phyloP scores from a whole-genome alignment of 768 basidiomycete species.

The Exsudoporus frostii region DNA sequence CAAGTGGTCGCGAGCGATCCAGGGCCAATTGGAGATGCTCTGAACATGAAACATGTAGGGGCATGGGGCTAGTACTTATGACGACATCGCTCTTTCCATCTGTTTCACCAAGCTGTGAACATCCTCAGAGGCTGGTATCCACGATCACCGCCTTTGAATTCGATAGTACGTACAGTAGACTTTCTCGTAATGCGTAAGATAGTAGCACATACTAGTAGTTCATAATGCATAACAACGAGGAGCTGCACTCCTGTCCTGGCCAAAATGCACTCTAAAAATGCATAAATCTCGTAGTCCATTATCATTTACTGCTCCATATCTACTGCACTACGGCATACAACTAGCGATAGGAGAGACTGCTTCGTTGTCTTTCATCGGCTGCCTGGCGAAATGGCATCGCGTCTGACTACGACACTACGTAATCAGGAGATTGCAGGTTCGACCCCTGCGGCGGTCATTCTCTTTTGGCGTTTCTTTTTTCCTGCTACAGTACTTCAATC shows the following conservation, averaged over 20 bases:
- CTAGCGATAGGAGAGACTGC: rapidly evolving
- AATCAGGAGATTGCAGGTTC: conserved; percentile 94
- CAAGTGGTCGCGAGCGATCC: background rate
- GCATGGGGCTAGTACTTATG: background rate
- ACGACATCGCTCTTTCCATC: background rate
- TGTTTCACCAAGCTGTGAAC: background rate
- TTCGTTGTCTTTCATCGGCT: conserved; percentile 36
- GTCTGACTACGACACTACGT: conserved; percentile 72
- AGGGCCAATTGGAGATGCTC: background rate
- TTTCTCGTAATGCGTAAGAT: too few relatives aligned
- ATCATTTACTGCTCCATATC: too few relatives aligned
- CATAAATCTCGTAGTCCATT: too few relatives aligned
- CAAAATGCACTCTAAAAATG: too few relatives aligned
- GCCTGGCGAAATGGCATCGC: conserved; percentile 93
- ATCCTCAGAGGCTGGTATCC: too few relatives aligned
- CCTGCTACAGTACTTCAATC: background rate
- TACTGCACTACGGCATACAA: too few relatives aligned
- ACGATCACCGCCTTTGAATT: background rate
- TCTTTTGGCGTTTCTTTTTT: background rate
- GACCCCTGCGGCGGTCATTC: conserved; percentile 54
- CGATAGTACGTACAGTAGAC: too few relatives aligned
- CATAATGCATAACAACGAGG: too few relatives aligned
- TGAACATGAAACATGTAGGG: background rate
- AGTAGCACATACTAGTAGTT: too few relatives aligned
- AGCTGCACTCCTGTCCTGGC: too few relatives aligned